Evolutionary conservation across 2,329 filamentous ascomycete genomes (phyloP), one percentile per base, ranked within the genome.

Genomic region (Geoglossum cookeanum): DNA sequence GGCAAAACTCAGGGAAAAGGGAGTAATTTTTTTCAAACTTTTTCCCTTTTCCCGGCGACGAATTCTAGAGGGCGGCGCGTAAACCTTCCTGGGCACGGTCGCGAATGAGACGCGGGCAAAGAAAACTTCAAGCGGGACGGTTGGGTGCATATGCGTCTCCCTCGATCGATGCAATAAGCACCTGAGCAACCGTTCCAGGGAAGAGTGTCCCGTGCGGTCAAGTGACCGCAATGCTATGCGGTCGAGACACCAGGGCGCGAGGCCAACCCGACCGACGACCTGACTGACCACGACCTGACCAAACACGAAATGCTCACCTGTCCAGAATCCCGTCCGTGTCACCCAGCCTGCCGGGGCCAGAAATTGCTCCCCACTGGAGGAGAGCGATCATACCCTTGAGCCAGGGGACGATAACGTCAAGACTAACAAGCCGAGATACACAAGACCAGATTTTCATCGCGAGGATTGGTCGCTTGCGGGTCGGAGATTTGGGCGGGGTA

Each of bases 391-490:
- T 73, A 66, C 87, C 87, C 66, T 76, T 77, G 58, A 95, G 77
- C 91, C 91, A 97, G 61, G 91, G 91, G 88, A 95, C 94, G 69
- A 88, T 85, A 62, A 74, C 70, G 63, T 84, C 76, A 66, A 95
- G 71, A 74, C 89, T 82, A 63, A 89, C 71, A 61, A 94, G 70
- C 68, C 80, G 82, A 60, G 81, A 82, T 58, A 84, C 68, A 70
- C 85, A 87, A 64, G 81, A 75, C 82, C 86, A 95, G 56, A 87
- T 68, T 64, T 79, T 80, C 76, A 92, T 95, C 62, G 78, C 77
- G 60, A 92, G 72, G 63, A 96, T 77, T 56, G 88, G 84, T 59
- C 76, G 77, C 67, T 75, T 78, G 60, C 56, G 56, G 30, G 55
- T 53, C 55, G 55, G 35, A 47, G 27, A 60, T 64, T 62, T 56